Base-by-base conservation (phyloP, 208 protist genomes). In the Trypanosoma boissoni region DNA sequence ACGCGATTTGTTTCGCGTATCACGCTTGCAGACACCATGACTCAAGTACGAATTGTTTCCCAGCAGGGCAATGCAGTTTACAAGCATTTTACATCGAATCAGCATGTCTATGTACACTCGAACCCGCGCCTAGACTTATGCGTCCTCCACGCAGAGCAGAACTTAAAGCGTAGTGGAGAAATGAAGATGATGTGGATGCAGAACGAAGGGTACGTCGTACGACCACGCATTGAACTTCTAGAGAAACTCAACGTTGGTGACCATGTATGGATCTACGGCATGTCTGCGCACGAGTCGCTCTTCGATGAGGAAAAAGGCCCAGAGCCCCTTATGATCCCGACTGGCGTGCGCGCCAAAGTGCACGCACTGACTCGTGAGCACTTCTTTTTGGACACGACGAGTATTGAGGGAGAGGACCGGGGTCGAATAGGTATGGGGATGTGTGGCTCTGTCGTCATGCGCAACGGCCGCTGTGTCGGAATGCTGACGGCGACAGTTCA, bases 151-250 rank as follows among this genome's bases (percentile, higher is more conserved):
- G 58, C 88, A 6, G 85, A 95, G 75, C 82, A 92, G 62, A 91
- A 90, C 67, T 53, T 95, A 37, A 90, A 89, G 68, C 80, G 85
- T 34, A 88, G 79, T 51, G 85, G 88, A 9, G 85, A 95, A 58
- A 92, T 95, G 88, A 92, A 92, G 66, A 91, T 95, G 85, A 55
- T 95, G 78, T 93, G 86, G 85, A 88, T 92, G 83, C 88, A 95
- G 67, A 95, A 95, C 68, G 86, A 95, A 51, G 88, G 88, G 26
- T 81, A 89, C 62, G 66, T 92, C 39, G 74, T 83, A 18, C 78
- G 86, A 9, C 88, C 88, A 7, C 76, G 88, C 2, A 66, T 95
- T 0, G 88, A 95, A 68, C 56, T 95, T 5, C 76, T 78, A n/a
- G 72, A 88, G 31, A 52, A 46, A 41, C 58, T 95, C 18, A 29